phyloP scores from a whole-genome alignment of 441 rosid species.

The Gossypium gossypioides region DNA sequence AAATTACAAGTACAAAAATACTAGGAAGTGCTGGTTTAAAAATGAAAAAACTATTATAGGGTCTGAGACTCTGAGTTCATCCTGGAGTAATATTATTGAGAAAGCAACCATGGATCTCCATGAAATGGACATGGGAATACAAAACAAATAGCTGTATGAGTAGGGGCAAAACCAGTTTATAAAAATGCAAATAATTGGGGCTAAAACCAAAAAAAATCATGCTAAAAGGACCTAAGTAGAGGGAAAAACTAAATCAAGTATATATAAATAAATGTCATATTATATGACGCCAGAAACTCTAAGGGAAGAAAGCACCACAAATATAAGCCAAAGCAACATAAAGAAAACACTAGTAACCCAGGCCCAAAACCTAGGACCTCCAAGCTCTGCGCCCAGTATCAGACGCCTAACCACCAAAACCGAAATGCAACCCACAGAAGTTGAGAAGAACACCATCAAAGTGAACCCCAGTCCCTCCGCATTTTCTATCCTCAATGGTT shows the following conservation, averaged over 20 bases:
- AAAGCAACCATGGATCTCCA: too few species aligned
- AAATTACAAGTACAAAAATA: background rate
- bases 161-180: too few species aligned
- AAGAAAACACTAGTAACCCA: constrained; percentile 58
- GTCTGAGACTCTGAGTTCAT: too few species aligned
- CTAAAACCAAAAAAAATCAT: too few species aligned
- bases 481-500: constrained; percentile 55
- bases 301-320: constrained; percentile 6
- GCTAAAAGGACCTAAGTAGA: too few species aligned
- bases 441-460: constrained; percentile 62
- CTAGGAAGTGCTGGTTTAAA: too few species aligned
- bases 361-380: constrained; percentile 85
- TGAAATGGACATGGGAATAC: too few species aligned
- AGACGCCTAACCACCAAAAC: constrained; percentile 70
- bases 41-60: too few species aligned
- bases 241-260: background rate
- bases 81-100: too few species aligned
- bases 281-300: constrained; percentile 6
- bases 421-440: constrained; percentile 67
- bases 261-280: background rate
- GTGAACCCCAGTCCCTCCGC: constrained; percentile 81
- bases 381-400: constrained; percentile 75
- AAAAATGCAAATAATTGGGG: too few species aligned
- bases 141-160: too few species aligned
- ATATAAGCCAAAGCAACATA: constrained; percentile 58